A percentile compares a stretch with the other conserved stretches of the same genome.
phyloP scores from a whole-genome alignment of 2,329 filamentous ascomycete genomes.

The Hypoxylon sp. region DNA sequence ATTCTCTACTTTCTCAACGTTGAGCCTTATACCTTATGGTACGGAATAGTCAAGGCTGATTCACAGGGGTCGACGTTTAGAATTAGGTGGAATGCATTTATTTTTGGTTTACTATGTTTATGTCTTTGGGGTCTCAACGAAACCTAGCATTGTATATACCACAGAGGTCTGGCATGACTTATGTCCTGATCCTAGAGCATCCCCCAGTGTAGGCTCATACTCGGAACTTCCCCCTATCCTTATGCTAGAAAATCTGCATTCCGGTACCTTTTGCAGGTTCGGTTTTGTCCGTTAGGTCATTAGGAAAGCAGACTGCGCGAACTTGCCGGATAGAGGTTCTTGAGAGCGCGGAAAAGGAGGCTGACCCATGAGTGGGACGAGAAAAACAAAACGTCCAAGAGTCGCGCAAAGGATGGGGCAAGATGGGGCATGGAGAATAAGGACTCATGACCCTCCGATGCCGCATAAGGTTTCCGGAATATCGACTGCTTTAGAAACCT shows the following conservation, averaged over 20 bases:
- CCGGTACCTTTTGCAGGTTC: background rate
- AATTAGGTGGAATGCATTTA: background rate
- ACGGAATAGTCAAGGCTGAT: background rate
- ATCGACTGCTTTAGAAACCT: constrained; percentile 1
- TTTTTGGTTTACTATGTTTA: background rate
- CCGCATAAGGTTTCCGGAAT: background rate
- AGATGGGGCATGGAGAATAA: background rate
- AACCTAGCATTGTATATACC: background rate
- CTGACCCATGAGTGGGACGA: constrained; percentile 16
- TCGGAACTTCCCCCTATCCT: background rate
- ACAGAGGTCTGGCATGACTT: background rate
- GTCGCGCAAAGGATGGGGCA: background rate
- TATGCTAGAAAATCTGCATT: background rate
- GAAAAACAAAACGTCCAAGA: constrained; percentile 9
- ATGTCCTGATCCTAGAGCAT: background rate
- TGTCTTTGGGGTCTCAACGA: background rate
- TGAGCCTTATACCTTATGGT: too few species aligned
- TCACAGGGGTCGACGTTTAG: background rate
- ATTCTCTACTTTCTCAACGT: too few species aligned
- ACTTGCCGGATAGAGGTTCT: too few species aligned
- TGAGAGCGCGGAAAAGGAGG: background rate
- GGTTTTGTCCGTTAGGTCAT: too few species aligned
- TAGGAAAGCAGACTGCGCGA: too few species aligned
- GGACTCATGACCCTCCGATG: background rate
- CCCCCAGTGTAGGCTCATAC: background rate